Conservation (phyloP, 441 rosid genomes). For the Populus hybrid region DNA sequence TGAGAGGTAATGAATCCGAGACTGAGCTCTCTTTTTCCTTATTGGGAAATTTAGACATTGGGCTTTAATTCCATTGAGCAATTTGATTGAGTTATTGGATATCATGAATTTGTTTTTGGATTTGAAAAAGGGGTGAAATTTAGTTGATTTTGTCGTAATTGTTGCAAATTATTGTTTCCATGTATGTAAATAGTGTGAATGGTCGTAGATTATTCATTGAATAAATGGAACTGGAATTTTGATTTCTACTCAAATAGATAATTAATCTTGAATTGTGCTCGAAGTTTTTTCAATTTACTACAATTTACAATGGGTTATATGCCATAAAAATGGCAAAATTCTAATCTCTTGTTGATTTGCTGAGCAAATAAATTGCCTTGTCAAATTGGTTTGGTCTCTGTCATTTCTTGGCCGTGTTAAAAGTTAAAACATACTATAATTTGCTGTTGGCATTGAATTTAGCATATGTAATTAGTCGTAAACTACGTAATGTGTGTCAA, state of each 20-base stretch:
- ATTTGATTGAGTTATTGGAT: not conserved
- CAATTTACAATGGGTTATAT: not conserved
- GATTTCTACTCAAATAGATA: not conserved
- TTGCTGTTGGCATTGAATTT: not conserved
- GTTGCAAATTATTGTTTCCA: not conserved
- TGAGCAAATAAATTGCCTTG: not conserved
- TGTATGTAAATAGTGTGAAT: not conserved
- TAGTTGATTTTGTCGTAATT: not conserved
- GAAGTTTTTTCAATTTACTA: not conserved
- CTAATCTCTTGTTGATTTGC: slow-evolving; percentile 5
- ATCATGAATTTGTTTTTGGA: not conserved
- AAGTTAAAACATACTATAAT: not conserved
- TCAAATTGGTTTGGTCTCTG: not conserved
- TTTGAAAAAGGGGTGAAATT: not conserved
- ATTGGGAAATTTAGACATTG: not conserved
- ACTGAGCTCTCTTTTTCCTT: not conserved
- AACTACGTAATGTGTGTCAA: not conserved
- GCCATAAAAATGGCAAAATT: not conserved
- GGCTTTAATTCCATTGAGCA: not conserved
- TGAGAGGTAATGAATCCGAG: slow-evolving; percentile 47
- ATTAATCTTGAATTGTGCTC: not conserved
- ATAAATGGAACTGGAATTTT: not conserved
- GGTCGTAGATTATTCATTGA: not conserved
- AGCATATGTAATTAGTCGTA: not conserved
- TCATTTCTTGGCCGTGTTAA: not conserved